These are phyloP conservation scores for Ceratocystis ficicola DNA, from an alignment of 2,329 filamentous ascomycete genomes.

Conservation along the genomic window DNA sequence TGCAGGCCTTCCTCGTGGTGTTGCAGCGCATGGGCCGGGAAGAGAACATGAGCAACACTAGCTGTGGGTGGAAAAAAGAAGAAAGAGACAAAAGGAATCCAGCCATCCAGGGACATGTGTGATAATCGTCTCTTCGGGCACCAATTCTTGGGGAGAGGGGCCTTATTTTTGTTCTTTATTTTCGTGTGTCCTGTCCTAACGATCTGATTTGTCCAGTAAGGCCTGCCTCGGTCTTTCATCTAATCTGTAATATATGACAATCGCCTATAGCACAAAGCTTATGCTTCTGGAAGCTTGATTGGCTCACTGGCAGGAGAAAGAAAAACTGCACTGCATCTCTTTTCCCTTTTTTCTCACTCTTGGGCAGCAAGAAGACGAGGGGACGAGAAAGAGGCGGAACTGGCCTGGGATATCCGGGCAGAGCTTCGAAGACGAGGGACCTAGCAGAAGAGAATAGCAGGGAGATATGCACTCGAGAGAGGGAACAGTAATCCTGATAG, in stretches of 20 bases:
- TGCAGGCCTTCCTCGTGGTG: constrained; percentile 4
- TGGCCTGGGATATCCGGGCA: neutral
- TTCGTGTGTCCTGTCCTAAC: neutral
- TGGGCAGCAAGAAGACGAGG: constrained; percentile 1
- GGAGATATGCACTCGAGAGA: too few relatives aligned
- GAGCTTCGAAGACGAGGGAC: neutral
- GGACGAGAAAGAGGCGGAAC: neutral
- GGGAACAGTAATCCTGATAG: too few relatives aligned
- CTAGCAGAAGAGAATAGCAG: too few relatives aligned
- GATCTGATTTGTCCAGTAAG: neutral
- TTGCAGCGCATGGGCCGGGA: constrained; percentile 1
- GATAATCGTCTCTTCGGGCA: neutral
- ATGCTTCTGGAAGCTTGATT: constrained; percentile 6
- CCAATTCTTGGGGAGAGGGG: neutral
- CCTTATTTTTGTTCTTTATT: neutral
- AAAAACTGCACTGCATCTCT: neutral
- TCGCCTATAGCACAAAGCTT: neutral
- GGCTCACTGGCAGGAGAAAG: neutral
- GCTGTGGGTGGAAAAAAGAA: neutral
- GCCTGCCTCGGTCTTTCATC: neutral
- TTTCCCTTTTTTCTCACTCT: neutral
- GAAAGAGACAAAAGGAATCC: neutral
- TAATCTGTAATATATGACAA: too few relatives aligned
- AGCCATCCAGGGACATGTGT: neutral
- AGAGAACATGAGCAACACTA: constrained; percentile 1